Conservation (phyloP, 1,139 yeast species). For the Sugiyamaella sp. region DNA sequence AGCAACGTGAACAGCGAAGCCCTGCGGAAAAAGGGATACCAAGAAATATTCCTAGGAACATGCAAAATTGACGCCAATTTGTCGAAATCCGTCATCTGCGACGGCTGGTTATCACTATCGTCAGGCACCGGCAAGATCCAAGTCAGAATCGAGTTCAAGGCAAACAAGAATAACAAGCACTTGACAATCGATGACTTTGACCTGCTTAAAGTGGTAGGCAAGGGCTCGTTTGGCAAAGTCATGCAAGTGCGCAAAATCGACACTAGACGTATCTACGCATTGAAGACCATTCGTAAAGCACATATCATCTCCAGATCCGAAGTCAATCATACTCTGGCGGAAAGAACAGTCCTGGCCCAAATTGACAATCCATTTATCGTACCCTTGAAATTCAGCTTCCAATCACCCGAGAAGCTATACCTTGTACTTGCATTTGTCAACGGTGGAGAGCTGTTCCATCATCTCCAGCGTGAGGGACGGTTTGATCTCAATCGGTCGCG, state of each 20-base stretch:
- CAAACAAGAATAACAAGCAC: constrained; percentile 66
- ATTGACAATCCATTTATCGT: constrained; percentile 96
- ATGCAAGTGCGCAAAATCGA: constrained; percentile 98
- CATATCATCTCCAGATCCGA: constrained; percentile 93
- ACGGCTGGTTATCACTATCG: constrained; percentile 40
- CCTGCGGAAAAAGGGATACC: constrained; percentile 29
- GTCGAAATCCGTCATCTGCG: constrained; percentile 28
- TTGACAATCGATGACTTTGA: constrained; percentile 90
- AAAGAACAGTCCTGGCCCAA: constrained; percentile 90
- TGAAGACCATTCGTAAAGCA: constrained; percentile 89
- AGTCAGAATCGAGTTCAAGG: constrained; percentile 77
- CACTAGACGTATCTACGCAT: constrained; percentile 90
- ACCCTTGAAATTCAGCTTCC: constrained; percentile 95
- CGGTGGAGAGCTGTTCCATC: constrained; percentile 97
- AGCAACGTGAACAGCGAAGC: constrained; percentile 15
- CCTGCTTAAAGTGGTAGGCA: constrained; percentile 90
- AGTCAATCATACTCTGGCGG: constrained; percentile 95
- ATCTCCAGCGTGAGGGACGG: constrained; percentile 86
- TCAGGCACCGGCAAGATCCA: constrained; percentile 49
- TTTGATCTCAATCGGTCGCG: constrained; percentile 88
- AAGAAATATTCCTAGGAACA: constrained; percentile 48
- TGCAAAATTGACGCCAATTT: constrained; percentile 36
- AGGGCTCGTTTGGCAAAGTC: constrained; percentile 97
- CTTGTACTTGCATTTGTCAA: constrained; percentile 89
- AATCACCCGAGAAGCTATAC: constrained; percentile 90